phyloP scores from a whole-genome alignment of 345 rosid species.

The Eucalyptus erythrocorys region DNA sequence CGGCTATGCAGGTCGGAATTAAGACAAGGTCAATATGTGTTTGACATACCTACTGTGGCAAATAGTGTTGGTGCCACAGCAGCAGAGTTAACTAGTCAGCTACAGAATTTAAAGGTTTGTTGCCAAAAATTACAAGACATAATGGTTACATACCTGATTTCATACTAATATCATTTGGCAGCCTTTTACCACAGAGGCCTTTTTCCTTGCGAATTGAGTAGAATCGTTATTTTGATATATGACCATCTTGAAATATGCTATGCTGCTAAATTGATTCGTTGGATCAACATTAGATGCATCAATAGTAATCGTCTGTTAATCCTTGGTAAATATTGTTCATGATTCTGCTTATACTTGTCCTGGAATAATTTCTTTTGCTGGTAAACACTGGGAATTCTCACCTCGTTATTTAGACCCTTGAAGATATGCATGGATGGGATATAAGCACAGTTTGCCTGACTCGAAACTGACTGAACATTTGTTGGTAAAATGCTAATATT shows the following conservation, averaged over 20 bases:
- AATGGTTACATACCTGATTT: neutral
- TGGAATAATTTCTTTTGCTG: neutral
- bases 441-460: neutral
- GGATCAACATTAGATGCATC: neutral
- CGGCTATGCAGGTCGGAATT: conserved; percentile 34
- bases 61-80: conserved; percentile 41
- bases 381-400: neutral
- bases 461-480: neutral
- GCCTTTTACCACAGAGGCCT: neutral
- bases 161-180: neutral
- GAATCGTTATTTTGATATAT: neutral
- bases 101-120: conserved; percentile 69
- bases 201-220: neutral
- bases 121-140: neutral
- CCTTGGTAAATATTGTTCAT: neutral
- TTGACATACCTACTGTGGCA: conserved; percentile 61
- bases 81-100: conserved; percentile 38
- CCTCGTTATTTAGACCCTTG: neutral
- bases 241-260: neutral
- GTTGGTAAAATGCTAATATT: neutral
- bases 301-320: neutral
- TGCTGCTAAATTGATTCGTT: neutral
- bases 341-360: neutral
- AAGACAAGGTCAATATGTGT: conserved; percentile 61
- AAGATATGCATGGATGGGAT: neutral